A percentile compares a stretch with the other conserved stretches of the same genome.
phyloP scores from a whole-genome alignment of 2,329 filamentous ascomycete species.

The Aspergillus calidoustus region DNA sequence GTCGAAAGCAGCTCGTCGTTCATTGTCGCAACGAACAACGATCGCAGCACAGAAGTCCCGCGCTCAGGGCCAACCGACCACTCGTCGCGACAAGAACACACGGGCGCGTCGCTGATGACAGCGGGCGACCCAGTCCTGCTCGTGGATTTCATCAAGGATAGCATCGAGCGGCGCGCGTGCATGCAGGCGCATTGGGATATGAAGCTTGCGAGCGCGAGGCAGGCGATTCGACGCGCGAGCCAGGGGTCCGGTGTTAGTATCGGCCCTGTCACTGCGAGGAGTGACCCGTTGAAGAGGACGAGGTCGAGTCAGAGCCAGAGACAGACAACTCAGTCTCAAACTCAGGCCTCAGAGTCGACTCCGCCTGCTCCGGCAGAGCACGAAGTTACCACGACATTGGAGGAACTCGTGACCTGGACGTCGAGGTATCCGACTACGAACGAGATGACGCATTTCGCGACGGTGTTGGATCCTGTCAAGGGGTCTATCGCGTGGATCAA shows the following conservation, averaged over 20 bases:
- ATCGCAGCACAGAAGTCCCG: conserved; percentile 36
- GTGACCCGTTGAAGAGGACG: conserved; percentile 24
- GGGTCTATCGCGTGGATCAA: conserved; percentile 55
- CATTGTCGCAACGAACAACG: conserved; percentile 62
- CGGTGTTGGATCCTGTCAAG: conserved; percentile 59
- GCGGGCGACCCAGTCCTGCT: conserved; percentile 25
- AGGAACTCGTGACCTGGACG: conserved; percentile 54
- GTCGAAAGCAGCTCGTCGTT: conserved; percentile 55
- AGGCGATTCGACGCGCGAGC: background rate
- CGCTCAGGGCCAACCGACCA: background rate
- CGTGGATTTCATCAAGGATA: conserved; percentile 38
- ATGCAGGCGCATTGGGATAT: conserved; percentile 47
- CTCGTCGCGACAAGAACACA: conserved; percentile 22
- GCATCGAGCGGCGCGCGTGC: conserved; percentile 39
- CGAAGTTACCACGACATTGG: conserved; percentile 32
- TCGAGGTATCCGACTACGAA: conserved; percentile 59
- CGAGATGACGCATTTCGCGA: conserved; percentile 62
- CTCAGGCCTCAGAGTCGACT: background rate
- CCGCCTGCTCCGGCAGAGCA: background rate
- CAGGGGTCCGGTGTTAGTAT: background rate
- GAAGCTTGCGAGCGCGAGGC: conserved; percentile 27
- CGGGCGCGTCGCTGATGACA: conserved; percentile 23
- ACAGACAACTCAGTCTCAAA: background rate
- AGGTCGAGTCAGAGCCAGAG: conserved; percentile 21
- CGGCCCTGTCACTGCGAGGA: background rate